Base-by-base conservation (phyloP, 164 flowering plant species). In the Vitis rotundifolia region DNA sequence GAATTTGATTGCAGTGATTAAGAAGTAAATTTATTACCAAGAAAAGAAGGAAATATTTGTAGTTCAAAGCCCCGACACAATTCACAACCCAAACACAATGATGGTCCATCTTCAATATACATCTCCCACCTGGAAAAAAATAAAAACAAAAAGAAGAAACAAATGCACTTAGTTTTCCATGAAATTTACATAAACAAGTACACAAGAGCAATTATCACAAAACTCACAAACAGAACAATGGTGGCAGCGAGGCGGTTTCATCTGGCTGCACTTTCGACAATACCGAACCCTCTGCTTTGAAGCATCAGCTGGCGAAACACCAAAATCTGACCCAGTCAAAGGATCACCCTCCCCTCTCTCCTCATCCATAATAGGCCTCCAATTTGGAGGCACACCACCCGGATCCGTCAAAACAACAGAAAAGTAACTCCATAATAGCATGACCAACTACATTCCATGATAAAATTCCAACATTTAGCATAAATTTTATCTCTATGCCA, bases 51-150 rank as follows among this genome's bases (percentile, higher is more conserved):
- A 95, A 95, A 68, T 82, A 91, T 81, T 95, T 95, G 77, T 96
- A 96, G 77, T 96, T 96, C 74, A 89, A 71, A 18, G 99, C 99
- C 57, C 99, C 99, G 44, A 96, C 94, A 71, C 99, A 96, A 76
- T 96, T 96, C 55, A 96, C 99, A 57, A 96, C 98, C 99, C 99
- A 96, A 5, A 96, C 98, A 76, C 99, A 96, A 65, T 96, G 99
- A 79, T 96, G 99, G 75, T 96, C 99, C 99, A 96, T 96, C 81
- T 96, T 96, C 68, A 96, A 83, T 26, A 96, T 80, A 78, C 99
- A 96, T 77, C 99, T 90, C 69, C 99, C 99, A 87, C 99, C 99
- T 96, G 79, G 59, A 74, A 75, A 19, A 59, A 59, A 37, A 47
- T 48, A 19, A 62, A 66, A 56, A 37, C 44, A 37, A 37, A 37